Evolutionary conservation across 495 filamentous ascomycete species (phyloP), one percentile per base, ranked within the genome.

Genomic region (Saxophila tyrrhenica): DNA sequence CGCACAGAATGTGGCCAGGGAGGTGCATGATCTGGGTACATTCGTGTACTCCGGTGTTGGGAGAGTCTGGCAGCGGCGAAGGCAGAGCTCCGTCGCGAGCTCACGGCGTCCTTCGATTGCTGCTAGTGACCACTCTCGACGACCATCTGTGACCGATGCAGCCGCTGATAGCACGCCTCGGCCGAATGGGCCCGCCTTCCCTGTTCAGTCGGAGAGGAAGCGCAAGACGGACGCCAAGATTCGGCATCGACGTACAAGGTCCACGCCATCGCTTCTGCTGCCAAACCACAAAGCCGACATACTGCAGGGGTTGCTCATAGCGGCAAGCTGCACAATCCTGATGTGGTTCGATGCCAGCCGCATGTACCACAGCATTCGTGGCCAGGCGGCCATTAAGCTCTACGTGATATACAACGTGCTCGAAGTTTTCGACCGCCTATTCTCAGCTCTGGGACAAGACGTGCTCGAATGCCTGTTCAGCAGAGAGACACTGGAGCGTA

Each of bases 331-430:
- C 67, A 78, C 80, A 29, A 78, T 89, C 39, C 73, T 99, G 52
- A 92, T 95, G 85, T 81, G 79, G 54, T 86, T 97, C 39, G 92
- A 99, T 69, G 91, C 94, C 11, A 95, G 89, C 65, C 79, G 89
- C 35, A 95, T 99, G 88, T 99, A 99, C 69, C 92, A 99, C 66
- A 86, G 89, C 63, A 96, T 99, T 63, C 83, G 89, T 44, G 92
- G 89, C 8, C 94, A 97, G 70, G 88, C 89, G 3, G 89, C 90
- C 8, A 94, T 99, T 70, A 99, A 99, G 67, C 75, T 99, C 2
- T 99, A 97, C 68, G 90, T 96, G 43, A 96, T 99, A 47, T 97
- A 94, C 72, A 97, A 97, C 62, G 86, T 94, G 25, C 76, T 99
- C 2, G 92, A 99, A 69, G 78, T 89, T 10, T 82, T 81, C 48